Percentiles rank a stretch among this genome's conserved stretches.
These are phyloP conservation scores for Clonostachys solani DNA, from an alignment of 2,329 filamentous ascomycete species.

Conservation along the genomic window DNA sequence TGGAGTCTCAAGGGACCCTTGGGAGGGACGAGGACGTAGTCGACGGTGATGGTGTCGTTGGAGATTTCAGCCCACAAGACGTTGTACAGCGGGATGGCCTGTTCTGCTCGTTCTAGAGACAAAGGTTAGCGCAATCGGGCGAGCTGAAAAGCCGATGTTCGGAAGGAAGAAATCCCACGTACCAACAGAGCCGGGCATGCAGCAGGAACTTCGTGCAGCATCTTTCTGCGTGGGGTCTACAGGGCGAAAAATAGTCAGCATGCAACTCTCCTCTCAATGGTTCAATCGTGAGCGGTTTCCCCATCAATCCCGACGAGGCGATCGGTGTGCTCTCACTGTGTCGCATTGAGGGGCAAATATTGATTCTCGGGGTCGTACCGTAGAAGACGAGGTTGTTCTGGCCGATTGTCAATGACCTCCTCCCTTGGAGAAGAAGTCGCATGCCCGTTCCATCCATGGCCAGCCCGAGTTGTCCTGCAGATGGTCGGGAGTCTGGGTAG, in stretches of 20 bases:
- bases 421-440: conserved; percentile 20
- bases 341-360: no score
- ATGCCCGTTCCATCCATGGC: conserved; percentile 10
- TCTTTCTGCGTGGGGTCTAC: no score
- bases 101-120: conserved; percentile 4
- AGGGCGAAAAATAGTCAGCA: no score
- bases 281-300: no score
- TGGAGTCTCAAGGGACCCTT: conserved; percentile 57
- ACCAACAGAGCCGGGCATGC: no score
- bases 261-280: no score
- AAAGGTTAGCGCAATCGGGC: background rate
- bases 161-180: no score
- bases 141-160: no score
- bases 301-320: no score
- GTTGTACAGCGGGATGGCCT: conserved; percentile 70
- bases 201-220: no score
- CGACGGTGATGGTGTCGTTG: conserved; percentile 60
- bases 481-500: no score
- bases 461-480: background rate
- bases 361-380: conserved; percentile 16
- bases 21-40: conserved; percentile 61
- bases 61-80: conserved; percentile 74
- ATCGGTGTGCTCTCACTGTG: no score
- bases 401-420: conserved; percentile 23
- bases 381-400: conserved; percentile 21